Percentiles rank a stretch among this genome's conserved stretches.
phyloP scores from a whole-genome alignment of 306 rosid species.

The Casuarina cunninghamiana region DNA sequence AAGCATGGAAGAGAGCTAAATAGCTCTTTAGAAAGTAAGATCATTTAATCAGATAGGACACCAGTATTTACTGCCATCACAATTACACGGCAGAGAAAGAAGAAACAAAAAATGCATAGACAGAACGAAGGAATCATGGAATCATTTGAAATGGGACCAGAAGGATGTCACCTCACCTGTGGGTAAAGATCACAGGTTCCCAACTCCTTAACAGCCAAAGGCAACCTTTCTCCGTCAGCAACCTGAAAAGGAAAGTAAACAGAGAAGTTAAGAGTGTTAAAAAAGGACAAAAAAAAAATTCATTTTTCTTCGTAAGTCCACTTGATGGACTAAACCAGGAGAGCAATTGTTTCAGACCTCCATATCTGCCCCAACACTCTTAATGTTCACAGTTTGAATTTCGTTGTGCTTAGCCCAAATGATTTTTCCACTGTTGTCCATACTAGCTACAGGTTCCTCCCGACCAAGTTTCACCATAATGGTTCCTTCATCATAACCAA shows the following conservation, averaged over 20 bases:
- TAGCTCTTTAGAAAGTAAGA: background rate
- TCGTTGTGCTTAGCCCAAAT: conserved; percentile 99
- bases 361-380: conserved; percentile 87
- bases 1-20: background rate
- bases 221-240: conserved; percentile 97
- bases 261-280: conserved; percentile 16
- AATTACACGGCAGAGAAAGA: conserved; percentile 16
- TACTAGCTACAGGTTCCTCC: conserved; percentile 97
- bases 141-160: conserved; percentile 19
- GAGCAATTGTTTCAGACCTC: conserved; percentile 58
- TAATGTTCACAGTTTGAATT: conserved; percentile 94
- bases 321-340: conserved; percentile 7
- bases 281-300: conserved; percentile 9
- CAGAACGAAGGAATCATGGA: conserved; percentile 14
- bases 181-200: conserved; percentile 99
- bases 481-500: conserved; percentile 99
- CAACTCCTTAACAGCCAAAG: conserved; percentile 94
- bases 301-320: conserved; percentile 9
- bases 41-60: background rate
- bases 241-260: conserved; percentile 49
- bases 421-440: conserved; percentile 97
- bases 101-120: conserved; percentile 1
- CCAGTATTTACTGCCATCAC: background rate
- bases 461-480: conserved; percentile 99
- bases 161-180: conserved; percentile 56